Base-by-base conservation (phyloP, 2,329 filamentous ascomycete genomes). In the Graphilbum ipis-grandicollis region DNA sequence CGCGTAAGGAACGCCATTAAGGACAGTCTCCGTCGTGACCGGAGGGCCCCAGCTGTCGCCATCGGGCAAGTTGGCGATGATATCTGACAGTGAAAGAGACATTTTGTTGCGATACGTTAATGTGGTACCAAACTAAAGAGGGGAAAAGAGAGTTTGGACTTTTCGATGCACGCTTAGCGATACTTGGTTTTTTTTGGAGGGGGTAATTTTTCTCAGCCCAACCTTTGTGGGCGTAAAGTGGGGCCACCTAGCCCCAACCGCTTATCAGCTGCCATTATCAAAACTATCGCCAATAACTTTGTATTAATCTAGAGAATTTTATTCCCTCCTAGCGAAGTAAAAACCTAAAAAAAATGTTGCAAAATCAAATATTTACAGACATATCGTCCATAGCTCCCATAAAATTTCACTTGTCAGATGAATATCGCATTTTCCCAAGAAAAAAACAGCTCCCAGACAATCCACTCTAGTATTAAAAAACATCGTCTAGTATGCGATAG, bases 1-100 rank as follows among this genome's bases (percentile, higher is more conserved):
- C 50, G 90, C 90, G 59, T 94, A 98, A 29, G 90, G 90, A 35
- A 96, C 84, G 55, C 90, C 90, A 56, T 93, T 78, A 51, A 96
- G 72, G 43, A 82, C 93, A 45, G 83, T 93, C 57, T 93, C 83
- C 50, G 65, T 74, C 42, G 85, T 79, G 48, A 79, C 73, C 43
- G 80, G 59, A 37, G 88, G 88, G 42, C 90, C 90, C 90, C 90
- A 98, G 58, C 76, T 72, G 51, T 83, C 78, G 53, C 78, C 76
- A 39, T 77, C 65, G 44, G 79, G 79, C 52, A 84, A 72, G 52
- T 72, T 68, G 52, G 76, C 64, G 55, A 83, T 78, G 46, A 85
- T 69, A 50, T 70, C 63, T 48, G 65, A 57, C 51, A 73, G 63
- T 33, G 52, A 47, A 9, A 39, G 37, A 32, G 40, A 29, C 38